These are phyloP conservation scores for Selaginella tamariscina DNA, from an alignment of 75 land plant genomes.

Conservation along the genomic window DNA sequence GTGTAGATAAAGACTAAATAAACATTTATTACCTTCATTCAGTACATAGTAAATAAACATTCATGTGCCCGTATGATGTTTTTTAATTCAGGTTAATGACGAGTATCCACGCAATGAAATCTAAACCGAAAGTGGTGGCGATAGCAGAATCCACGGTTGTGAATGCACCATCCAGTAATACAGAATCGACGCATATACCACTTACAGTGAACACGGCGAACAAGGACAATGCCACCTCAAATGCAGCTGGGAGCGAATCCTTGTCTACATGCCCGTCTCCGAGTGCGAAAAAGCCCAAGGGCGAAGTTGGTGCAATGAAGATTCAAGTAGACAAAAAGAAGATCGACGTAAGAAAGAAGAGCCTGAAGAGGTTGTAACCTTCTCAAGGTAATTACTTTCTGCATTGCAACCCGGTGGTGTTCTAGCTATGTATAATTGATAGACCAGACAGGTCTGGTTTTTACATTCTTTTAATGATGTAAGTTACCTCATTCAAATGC, in stretches of 20 bases:
- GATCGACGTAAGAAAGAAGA: slow-evolving; percentile 87
- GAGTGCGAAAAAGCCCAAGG: slow-evolving; percentile 30
- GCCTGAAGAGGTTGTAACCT: slow-evolving; percentile 59
- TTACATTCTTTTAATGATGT: neutral
- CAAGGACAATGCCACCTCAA: slow-evolving; percentile 20
- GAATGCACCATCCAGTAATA: slow-evolving; percentile 40
- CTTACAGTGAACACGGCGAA: slow-evolving; percentile 21
- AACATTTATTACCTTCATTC: too few relatives aligned
- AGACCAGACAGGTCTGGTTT: neutral
- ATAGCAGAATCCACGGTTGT: slow-evolving; percentile 69
- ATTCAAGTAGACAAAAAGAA: slow-evolving; percentile 62
- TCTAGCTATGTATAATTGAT: neutral
- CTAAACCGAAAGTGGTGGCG: slow-evolving; percentile 51
- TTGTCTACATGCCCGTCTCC: slow-evolving; percentile 18
- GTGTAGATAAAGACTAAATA: too few relatives aligned
- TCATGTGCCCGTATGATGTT: too few relatives aligned
- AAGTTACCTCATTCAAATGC: neutral
- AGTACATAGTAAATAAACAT: too few relatives aligned
- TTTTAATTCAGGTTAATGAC: slow-evolving; percentile 57
- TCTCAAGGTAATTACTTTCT: neutral
- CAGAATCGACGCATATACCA: slow-evolving; percentile 21
- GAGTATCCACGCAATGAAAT: slow-evolving; percentile 76
- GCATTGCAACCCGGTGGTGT: neutral
- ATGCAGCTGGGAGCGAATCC: slow-evolving; percentile 16
- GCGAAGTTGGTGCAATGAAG: slow-evolving; percentile 35